Evolutionary conservation across 2,329 filamentous ascomycete species (phyloP).

Genomic region (Penicillium thymicola): DNA sequence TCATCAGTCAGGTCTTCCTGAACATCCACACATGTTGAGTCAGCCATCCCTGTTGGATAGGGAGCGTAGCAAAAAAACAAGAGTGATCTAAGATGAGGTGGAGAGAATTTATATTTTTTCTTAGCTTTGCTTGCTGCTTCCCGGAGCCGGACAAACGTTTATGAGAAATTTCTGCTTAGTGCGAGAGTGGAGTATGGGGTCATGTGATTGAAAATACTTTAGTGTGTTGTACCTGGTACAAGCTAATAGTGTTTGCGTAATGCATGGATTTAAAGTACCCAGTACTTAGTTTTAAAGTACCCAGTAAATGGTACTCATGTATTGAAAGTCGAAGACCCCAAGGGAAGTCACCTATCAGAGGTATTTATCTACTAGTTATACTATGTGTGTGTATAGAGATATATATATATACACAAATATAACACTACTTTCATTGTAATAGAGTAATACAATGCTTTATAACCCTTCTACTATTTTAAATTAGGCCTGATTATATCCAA

Average conservation of each 20-base stretch:
- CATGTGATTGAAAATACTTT: not conserved
- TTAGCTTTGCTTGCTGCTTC: constrained; percentile 18
- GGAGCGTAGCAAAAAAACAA: constrained; percentile 4
- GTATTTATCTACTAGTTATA: not conserved
- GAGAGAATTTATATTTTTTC: constrained; percentile 21
- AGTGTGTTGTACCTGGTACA: rapidly evolving
- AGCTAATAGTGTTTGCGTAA: too few relatives aligned
- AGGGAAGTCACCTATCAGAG: not conserved
- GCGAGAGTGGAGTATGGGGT: not conserved
- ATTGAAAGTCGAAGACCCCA: not conserved
- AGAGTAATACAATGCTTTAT: not conserved
- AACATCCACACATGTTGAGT: constrained; percentile 13
- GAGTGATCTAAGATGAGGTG: not conserved
- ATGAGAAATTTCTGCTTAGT: constrained; percentile 10
- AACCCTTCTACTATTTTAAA: not conserved
- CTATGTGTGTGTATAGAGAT: not conserved
- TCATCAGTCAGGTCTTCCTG: constrained; percentile 57
- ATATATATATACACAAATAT: not conserved
- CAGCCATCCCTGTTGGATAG: constrained; percentile 20
- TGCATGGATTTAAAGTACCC: not conserved
- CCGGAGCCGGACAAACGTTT: constrained; percentile 22
- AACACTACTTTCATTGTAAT: not conserved
- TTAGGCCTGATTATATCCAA: not conserved
- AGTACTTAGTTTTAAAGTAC: not conserved
- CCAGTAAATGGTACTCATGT: not conserved